Evolutionary conservation across 768 basidiomycete species (phyloP).

Genomic region (Hemileccinum rubropunctum): DNA sequence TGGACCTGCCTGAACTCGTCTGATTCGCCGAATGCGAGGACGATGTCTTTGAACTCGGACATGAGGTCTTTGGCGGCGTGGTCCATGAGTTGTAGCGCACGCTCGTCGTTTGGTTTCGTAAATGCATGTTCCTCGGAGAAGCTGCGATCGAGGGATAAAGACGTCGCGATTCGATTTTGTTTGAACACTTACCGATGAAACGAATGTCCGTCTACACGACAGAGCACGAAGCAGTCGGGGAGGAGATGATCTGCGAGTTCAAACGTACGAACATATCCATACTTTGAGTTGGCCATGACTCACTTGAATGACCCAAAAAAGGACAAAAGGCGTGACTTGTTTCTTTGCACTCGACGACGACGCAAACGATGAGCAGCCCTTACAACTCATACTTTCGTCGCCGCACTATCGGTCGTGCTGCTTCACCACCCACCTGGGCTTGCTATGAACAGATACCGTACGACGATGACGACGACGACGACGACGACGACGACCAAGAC

Average conservation of each 20-base stretch:
- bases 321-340: constrained; percentile 3
- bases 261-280: constrained; percentile 84
- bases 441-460: constrained; percentile 88
- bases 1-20: constrained; percentile 85
- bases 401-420: constrained; percentile 74
- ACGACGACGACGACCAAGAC: constrained; percentile 49
- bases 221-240: constrained; percentile 78
- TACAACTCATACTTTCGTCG: constrained; percentile 53
- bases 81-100: constrained; percentile 91
- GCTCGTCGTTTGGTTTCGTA: constrained; percentile 86
- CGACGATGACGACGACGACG: constrained; percentile 56
- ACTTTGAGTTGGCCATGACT: constrained; percentile 89
- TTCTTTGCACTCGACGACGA: not conserved
- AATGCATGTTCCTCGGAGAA: constrained; percentile 85
- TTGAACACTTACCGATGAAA: constrained; percentile 76
- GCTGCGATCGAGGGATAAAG: constrained; percentile 37
- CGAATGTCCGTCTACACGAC: constrained; percentile 88
- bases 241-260: constrained; percentile 87
- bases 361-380: constrained; percentile 27
- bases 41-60: constrained; percentile 78
- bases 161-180: not conserved
- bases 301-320: constrained; percentile 7
- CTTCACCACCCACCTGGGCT: constrained; percentile 84
- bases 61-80: constrained; percentile 79
- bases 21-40: constrained; percentile 92